These are phyloP conservation scores for Protoeuglena noctilucae DNA, from an alignment of 139 green algal species.

Conservation along the genomic window DNA sequence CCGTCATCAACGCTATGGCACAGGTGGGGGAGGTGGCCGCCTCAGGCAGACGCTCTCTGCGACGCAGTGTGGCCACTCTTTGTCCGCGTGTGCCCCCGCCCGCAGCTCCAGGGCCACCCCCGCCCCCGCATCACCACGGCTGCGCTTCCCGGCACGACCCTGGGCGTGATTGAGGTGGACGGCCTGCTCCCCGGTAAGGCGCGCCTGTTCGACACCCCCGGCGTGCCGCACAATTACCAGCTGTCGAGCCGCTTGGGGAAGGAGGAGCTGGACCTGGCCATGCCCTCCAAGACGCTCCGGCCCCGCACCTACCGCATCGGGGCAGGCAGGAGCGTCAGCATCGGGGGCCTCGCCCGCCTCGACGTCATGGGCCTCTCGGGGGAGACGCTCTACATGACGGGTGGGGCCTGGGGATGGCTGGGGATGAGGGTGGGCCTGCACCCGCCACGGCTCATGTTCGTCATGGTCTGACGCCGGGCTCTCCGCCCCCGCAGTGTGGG, in stretches of 20 bases:
- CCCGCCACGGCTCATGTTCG: no score
- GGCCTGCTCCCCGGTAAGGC: slow-evolving; percentile 56
- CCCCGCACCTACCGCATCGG: slow-evolving; percentile 72
- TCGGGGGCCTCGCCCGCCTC: slow-evolving; percentile 76
- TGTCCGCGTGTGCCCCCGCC: no score
- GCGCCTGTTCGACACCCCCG: slow-evolving; percentile 81
- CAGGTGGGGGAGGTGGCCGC: slow-evolving; percentile 1
- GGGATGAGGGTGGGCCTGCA: slow-evolving; percentile 65
- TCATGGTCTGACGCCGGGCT: no score
- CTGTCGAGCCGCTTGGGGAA: slow-evolving; percentile 40
- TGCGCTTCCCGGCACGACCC: slow-evolving; percentile 78
- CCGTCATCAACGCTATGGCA: slow-evolving; percentile 84
- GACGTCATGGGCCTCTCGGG: slow-evolving; percentile 54
- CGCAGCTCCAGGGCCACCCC: not conserved
- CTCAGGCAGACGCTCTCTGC: not conserved
- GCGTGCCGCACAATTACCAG: slow-evolving; percentile 80
- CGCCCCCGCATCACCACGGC: slow-evolving; percentile 47
- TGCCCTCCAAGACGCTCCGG: slow-evolving; percentile 30
- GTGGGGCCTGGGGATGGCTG: slow-evolving; percentile 59
- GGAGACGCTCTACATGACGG: slow-evolving; percentile 79
- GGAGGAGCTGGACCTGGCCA: slow-evolving; percentile 41
- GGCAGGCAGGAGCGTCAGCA: slow-evolving; percentile 44
- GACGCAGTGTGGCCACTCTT: no score
- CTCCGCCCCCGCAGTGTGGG: no score
- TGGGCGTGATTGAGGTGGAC: slow-evolving; percentile 63